A percentile compares a stretch with the other conserved stretches of the same genome.
phyloP scores from a whole-genome alignment of 148 eudicot genomes.

The Chenopodium berlandieri region DNA sequence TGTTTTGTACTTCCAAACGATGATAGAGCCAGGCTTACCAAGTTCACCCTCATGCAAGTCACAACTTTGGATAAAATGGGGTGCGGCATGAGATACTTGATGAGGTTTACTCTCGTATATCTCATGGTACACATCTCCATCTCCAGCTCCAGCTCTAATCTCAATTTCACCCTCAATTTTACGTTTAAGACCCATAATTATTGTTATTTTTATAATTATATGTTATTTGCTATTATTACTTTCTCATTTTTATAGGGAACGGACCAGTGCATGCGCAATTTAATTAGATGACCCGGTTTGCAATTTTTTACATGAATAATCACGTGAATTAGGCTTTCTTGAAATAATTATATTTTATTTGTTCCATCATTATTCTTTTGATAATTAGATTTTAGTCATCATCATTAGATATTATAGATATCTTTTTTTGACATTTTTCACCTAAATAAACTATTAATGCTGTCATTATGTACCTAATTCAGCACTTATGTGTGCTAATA shows the following conservation, averaged over 20 bases:
- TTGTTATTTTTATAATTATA: too few species aligned
- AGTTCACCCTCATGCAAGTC: slow-evolving; percentile 26
- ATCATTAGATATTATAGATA: too few species aligned
- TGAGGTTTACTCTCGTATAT: slow-evolving; percentile 18
- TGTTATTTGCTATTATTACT: too few species aligned
- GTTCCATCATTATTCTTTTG: neutral
- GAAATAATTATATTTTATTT: neutral
- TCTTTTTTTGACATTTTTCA: too few species aligned
- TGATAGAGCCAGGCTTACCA: slow-evolving; percentile 6
- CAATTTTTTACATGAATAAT: neutral
- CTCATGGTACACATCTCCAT: slow-evolving; percentile 20
- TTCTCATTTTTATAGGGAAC: neutral
- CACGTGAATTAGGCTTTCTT: neutral
- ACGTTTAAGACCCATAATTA: slow-evolving; percentile 10
- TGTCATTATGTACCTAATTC: too few species aligned
- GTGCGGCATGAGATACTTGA: slow-evolving; percentile 14
- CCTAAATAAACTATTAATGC: too few species aligned
- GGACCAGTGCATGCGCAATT: neutral
- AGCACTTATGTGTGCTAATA: too few species aligned
- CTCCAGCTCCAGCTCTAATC: slow-evolving; percentile 16
- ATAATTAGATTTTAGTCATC: too few species aligned
- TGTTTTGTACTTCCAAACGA: slow-evolving; percentile 15
- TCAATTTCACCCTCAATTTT: slow-evolving; percentile 26
- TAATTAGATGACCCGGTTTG: neutral
- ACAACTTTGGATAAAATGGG: slow-evolving; percentile 24